Conservation (phyloP, 2,329 filamentous ascomycete genomes). For the Aspergillus sp. region DNA sequence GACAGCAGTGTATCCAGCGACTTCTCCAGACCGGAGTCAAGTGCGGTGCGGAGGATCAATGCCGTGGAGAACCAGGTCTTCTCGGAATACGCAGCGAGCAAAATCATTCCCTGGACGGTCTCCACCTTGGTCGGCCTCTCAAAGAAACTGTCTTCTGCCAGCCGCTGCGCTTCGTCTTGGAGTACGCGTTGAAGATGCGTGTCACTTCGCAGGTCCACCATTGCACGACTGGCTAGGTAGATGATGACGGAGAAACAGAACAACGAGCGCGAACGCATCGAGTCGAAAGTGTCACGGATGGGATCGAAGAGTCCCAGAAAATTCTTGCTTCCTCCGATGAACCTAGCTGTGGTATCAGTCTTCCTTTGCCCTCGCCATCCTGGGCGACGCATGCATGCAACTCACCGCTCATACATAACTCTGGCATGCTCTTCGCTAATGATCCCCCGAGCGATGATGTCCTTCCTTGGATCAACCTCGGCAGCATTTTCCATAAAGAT, state of each 20-base stretch:
- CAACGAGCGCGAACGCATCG: slow-evolving; percentile 33
- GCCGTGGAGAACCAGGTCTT: slow-evolving; percentile 39
- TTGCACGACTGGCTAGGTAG: slow-evolving; percentile 34
- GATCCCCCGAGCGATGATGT: slow-evolving; percentile 32
- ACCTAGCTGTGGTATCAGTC: slow-evolving; percentile 16
- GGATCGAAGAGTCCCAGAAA: slow-evolving; percentile 35
- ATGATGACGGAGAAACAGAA: slow-evolving; percentile 38
- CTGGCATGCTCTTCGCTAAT: slow-evolving; percentile 33
- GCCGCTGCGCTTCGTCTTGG: slow-evolving; percentile 35
- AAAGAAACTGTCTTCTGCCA: slow-evolving; percentile 38
- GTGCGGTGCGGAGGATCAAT: slow-evolving; percentile 33
- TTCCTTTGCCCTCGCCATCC: no score
- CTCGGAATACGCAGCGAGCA: slow-evolving; percentile 36
- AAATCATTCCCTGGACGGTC: slow-evolving; percentile 37
- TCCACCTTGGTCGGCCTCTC: slow-evolving; percentile 36
- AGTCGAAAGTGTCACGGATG: slow-evolving; percentile 37
- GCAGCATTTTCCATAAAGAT: slow-evolving; percentile 32
- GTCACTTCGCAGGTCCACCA: slow-evolving; percentile 30
- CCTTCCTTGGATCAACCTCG: slow-evolving; percentile 27
- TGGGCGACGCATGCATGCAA: no score
- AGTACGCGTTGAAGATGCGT: slow-evolving; percentile 34
- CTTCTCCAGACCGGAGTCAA: slow-evolving; percentile 36
- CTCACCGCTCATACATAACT: slow-evolving; percentile 33
- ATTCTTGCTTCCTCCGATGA: slow-evolving; percentile 33
- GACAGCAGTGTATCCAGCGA: slow-evolving; percentile 32